These are phyloP conservation scores for Leccinum variicolor DNA, from an alignment of 768 basidiomycete species.

Conservation along the genomic window DNA sequence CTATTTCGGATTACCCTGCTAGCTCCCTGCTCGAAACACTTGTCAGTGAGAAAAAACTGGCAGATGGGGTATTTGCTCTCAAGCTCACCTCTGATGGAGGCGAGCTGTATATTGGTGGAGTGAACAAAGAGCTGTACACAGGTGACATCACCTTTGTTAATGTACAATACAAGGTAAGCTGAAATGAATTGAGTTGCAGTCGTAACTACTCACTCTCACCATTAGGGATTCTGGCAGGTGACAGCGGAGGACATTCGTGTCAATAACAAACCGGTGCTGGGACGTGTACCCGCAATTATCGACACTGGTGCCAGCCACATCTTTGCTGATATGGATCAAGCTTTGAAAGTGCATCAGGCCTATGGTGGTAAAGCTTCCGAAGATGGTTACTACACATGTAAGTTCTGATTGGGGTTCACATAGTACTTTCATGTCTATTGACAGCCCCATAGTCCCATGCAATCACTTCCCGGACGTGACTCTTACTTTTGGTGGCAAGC, in stretches of 20 bases:
- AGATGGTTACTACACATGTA: not conserved
- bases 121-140: not conserved
- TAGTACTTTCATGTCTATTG: not conserved
- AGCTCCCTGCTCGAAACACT: not conserved
- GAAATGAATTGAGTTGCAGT: not conserved
- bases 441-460: not conserved
- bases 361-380: not conserved
- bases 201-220: no score
- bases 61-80: not conserved
- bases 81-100: not conserved
- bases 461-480: not conserved
- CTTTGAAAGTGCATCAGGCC: not conserved
- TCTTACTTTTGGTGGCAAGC: not conserved
- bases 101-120: not conserved
- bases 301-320: not conserved
- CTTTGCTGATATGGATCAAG: not conserved
- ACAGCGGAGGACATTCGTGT: no score
- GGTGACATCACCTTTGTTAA: not conserved
- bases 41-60: not conserved
- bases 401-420: not conserved
- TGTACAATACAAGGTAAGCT: not conserved
- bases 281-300: not conserved
- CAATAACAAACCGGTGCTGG: no score
- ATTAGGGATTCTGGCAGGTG: no score
- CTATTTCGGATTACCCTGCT: not conserved